Conservation (phyloP, 225 moss, liverwort and hornwort species). For the Ulota crispa region DNA sequence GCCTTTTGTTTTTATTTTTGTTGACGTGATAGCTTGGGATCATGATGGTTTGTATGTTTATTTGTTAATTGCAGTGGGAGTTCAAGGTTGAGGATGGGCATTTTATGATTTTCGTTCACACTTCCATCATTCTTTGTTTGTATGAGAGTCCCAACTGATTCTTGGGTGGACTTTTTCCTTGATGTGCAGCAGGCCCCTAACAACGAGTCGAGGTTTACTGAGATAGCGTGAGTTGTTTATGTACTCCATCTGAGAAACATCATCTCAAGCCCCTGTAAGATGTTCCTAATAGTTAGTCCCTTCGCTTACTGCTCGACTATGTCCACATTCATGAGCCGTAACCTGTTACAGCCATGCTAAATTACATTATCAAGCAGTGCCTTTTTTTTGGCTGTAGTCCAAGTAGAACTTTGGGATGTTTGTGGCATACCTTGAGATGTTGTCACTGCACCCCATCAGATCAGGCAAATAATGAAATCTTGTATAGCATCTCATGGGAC, state of each 20-base stretch:
- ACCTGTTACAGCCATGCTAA: constrained; percentile 13
- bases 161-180: not conserved
- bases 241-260: not conserved
- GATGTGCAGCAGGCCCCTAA: constrained; percentile 42
- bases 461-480: constrained; percentile 27
- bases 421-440: constrained; percentile 26
- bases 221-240: constrained; percentile 39
- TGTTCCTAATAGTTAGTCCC: constrained; percentile 18
- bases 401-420: constrained; percentile 28
- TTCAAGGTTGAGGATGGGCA: not conserved
- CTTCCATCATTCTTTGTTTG: not conserved
- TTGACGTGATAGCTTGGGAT: not conserved
- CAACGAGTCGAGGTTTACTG: constrained; percentile 44
- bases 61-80: not conserved
- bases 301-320: constrained; percentile 2
- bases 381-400: not conserved
- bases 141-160: constrained; percentile 14
- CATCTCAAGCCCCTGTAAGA: constrained; percentile 28
- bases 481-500: constrained; percentile 28
- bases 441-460: constrained; percentile 12
- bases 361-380: constrained; percentile 10
- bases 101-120: not conserved
- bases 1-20: not conserved
- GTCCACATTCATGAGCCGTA: constrained; percentile 21
- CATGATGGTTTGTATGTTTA: not conserved